Evolutionary conservation across 352 stramenopile species (phyloP), one percentile per base, ranked within the genome.

Genomic region (Thalassiosira mediterranea): DNA sequence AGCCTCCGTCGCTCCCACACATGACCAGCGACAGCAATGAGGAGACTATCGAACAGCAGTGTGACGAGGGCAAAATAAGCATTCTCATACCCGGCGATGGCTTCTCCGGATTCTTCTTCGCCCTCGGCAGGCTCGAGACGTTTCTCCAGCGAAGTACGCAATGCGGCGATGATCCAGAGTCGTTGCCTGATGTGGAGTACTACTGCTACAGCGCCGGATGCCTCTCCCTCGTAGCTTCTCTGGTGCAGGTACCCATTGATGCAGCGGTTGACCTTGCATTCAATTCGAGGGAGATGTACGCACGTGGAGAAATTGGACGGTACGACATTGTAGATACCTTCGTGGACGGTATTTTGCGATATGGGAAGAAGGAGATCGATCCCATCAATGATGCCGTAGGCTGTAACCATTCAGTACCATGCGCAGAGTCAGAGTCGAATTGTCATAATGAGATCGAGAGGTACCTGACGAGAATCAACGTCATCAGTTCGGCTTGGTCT

Each of bases 61-160:
- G n/a, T n/a, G n/a, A n/a, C n/a, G n/a, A n/a, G n/a, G n/a, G n/a
- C n/a, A n/a, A n/a, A n/a, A n/a, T n/a, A n/a, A n/a, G 3, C 21
- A 40, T 81, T 26, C 89, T 83, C 53, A 80, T 89, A 19, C 72
- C 71, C 34, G 85, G 85, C 23, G 82, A 65, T 32, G 85, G 85
- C 5, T 91, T 91, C 62, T 84, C 71, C 1, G 82, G 85, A 19
- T 91, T 88, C 67, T 91, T 82, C 59, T 91, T 86, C 53, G 84
- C 74, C 4, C 31, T 91, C 8, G 85, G 85, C 49, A 59, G 74
- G 46, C 60, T 90, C 11, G 11, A 19, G 19, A n/a, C 25, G 13
- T 21, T 21, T 13, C 48, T 51, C 4, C n/a, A n/a, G n/a, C n/a
- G n/a, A n/a, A n/a, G n/a, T n/a, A n/a, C n/a, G n/a, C n/a, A n/a